Percentiles rank a stretch among this genome's conserved stretches.
phyloP scores from a whole-genome alignment of 2,329 filamentous ascomycete genomes.

The Paracorniculantispora psalliotae region DNA sequence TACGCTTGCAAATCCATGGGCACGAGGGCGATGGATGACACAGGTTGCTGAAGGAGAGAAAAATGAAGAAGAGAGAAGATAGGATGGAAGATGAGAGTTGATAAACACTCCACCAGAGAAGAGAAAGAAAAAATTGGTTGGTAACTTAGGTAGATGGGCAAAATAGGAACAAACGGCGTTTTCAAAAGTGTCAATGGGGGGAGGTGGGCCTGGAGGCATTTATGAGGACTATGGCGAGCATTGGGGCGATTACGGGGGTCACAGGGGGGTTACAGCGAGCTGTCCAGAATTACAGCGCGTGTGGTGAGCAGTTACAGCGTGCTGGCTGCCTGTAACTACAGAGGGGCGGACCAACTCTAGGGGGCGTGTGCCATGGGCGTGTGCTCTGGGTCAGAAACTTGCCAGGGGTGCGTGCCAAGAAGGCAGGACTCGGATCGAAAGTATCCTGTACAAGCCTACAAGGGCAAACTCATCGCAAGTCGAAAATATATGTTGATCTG shows the following conservation, averaged over 20 bases:
- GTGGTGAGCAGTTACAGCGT: background rate
- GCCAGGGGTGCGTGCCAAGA: background rate
- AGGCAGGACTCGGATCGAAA: background rate
- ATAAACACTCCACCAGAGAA: slow-evolving; percentile 5
- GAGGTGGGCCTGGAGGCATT: slow-evolving; percentile 12
- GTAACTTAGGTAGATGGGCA: slow-evolving; percentile 5
- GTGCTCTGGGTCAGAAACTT: background rate
- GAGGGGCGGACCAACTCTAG: background rate
- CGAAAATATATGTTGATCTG: background rate
- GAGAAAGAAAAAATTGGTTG: background rate
- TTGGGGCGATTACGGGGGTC: background rate
- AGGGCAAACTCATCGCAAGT: background rate
- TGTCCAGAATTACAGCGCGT: background rate
- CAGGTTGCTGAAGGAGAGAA: background rate
- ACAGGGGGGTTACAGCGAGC: background rate
- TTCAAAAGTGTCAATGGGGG: slow-evolving; percentile 10
- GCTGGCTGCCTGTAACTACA: background rate
- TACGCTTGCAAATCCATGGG: slow-evolving; percentile 8
- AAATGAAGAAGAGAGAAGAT: background rate
- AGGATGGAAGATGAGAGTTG: slow-evolving; percentile 1
- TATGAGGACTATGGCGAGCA: slow-evolving; percentile 7
- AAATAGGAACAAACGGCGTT: slow-evolving; percentile 9
- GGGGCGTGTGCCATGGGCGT: background rate
- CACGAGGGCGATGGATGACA: background rate
- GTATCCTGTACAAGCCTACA: slow-evolving; percentile 1